These are phyloP conservation scores for Deuterostichococcus epilithicus DNA, from an alignment of 139 green algal genomes.

Conservation along the genomic window DNA sequence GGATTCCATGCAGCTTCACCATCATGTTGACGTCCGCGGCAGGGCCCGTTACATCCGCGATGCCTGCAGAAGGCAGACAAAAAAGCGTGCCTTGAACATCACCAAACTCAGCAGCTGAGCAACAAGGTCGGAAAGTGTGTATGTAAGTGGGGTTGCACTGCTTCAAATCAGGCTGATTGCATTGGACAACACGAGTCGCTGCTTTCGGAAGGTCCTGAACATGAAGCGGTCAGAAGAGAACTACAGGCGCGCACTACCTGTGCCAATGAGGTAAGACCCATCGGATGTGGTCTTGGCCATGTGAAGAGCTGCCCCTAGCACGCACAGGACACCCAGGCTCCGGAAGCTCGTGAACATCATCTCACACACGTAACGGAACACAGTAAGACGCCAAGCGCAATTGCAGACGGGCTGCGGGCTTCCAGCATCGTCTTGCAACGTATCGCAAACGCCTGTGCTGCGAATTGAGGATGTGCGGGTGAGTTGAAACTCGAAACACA, in stretches of 20 bases:
- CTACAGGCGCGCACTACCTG: not conserved
- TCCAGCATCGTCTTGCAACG: no score
- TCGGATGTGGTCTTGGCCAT: not conserved
- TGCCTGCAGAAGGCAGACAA: constrained; percentile 32
- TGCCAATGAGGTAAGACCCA: not conserved
- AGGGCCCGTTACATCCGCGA: constrained; percentile 73
- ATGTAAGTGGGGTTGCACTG: no score
- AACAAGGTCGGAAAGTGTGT: no score
- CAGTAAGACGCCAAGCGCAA: no score
- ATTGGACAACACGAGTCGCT: not conserved
- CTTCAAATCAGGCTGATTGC: no score
- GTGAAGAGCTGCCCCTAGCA: not conserved
- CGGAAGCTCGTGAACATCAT: not conserved
- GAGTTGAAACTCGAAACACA: no score
- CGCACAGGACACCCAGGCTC: not conserved
- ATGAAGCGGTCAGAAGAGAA: no score
- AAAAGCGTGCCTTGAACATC: not conserved
- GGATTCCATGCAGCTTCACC: no score
- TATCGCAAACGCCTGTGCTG: no score
- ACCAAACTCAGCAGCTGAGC: not conserved
- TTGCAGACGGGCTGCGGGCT: no score
- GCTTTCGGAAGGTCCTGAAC: not conserved
- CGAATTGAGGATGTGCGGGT: no score
- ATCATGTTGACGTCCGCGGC: constrained; percentile 83
- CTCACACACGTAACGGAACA: no score